These are phyloP conservation scores for Aspergillus versicolor DNA, from an alignment of 2,329 filamentous ascomycete species.

Conservation along the genomic window DNA sequence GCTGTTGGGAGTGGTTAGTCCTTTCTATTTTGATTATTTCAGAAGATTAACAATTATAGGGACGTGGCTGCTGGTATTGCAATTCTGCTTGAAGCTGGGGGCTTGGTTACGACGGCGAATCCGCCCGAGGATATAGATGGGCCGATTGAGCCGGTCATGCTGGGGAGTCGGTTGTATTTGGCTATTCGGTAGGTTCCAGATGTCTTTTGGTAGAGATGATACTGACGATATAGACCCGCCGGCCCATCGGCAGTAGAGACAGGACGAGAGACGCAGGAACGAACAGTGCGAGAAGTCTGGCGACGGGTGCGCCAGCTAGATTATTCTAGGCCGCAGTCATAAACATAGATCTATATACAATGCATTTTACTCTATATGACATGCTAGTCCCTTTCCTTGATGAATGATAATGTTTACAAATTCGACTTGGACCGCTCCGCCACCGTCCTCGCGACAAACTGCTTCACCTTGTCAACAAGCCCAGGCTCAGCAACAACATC, in stretches of 20 bases:
- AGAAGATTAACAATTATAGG: conserved; percentile 29
- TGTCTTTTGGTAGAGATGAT: not conserved
- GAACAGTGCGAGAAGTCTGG: conserved; percentile 72
- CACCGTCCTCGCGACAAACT: conserved; percentile 48
- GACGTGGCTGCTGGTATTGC: conserved; percentile 75
- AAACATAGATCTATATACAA: conserved; percentile 4
- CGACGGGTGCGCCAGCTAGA: conserved; percentile 64
- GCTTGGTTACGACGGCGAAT: conserved; percentile 71
- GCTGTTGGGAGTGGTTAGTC: conserved; percentile 73
- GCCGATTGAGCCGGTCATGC: conserved; percentile 57
- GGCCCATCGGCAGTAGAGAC: conserved; percentile 62
- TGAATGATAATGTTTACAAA: conserved; percentile 15
- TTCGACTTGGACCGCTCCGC: conserved; percentile 40
- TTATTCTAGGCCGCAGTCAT: conserved; percentile 54
- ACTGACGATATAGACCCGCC: conserved; percentile 53
- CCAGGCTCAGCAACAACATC: conserved; percentile 57
- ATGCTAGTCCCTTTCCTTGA: not conserved
- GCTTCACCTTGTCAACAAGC: conserved; percentile 57
- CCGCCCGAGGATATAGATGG: conserved; percentile 60
- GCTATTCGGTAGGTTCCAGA: conserved; percentile 57
- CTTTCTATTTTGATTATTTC: not conserved
- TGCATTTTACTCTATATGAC: conserved; percentile 11
- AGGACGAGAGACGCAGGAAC: conserved; percentile 65
- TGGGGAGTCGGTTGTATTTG: conserved; percentile 70
- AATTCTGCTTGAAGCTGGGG: conserved; percentile 71